Percentiles rank a stretch among this genome's conserved stretches.
Conservation (phyloP, 1,284 basidiomycete species). For the Anthracocystis setariae region DNA sequence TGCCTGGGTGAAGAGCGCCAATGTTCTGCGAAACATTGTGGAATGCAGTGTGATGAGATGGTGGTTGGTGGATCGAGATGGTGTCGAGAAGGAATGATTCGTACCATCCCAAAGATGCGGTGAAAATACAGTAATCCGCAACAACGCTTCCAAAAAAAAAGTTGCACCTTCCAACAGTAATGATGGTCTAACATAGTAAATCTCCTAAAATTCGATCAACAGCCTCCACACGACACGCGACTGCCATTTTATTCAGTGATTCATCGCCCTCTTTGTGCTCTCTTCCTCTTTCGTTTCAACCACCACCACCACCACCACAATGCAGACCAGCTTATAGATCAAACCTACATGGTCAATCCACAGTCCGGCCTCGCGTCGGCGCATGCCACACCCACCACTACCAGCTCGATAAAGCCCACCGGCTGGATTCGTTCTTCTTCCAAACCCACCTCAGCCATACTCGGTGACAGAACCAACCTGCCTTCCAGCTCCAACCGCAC, state of each 20-base stretch:
- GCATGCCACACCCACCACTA: conserved; percentile 7
- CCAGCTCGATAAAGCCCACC: conserved; percentile 33
- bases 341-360: not conserved
- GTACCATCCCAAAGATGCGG: not conserved
- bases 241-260: too few relatives aligned
- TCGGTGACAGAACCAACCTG: conserved; percentile 25
- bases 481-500: conserved; percentile 7
- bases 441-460: conserved; percentile 2
- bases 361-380: not conserved
- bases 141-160: not conserved
- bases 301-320: not conserved
- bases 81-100: conserved; percentile 19
- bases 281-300: too few relatives aligned
- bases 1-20: conserved; percentile 20
- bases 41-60: not conserved
- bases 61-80: conserved; percentile 13
- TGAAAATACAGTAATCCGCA: not conserved
- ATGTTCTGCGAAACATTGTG: conserved; percentile 33
- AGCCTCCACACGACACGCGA: conserved; percentile 1
- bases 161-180: not conserved
- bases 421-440: conserved; percentile 44
- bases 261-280: too few relatives aligned
- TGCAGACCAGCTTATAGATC: not conserved
- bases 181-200: not conserved
- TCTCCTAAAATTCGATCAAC: too few relatives aligned